These are phyloP conservation scores for Aurinia saxatilis DNA, from an alignment of 345 rosid species.

Conservation along the genomic window DNA sequence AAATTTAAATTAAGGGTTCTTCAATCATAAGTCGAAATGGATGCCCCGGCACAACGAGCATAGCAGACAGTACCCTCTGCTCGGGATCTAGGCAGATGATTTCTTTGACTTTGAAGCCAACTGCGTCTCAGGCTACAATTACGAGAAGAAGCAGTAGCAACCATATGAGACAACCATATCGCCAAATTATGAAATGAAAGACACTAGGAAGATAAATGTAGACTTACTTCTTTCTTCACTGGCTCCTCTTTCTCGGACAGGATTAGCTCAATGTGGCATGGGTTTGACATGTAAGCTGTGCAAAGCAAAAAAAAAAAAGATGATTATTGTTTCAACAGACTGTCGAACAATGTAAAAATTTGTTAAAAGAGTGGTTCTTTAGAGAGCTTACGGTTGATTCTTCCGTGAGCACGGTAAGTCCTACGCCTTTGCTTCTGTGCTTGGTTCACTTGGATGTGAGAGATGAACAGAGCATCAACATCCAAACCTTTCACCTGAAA, in stretches of 20 bases:
- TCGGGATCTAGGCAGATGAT: not conserved
- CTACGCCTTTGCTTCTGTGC: slow-evolving; percentile 73
- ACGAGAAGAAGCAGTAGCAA: not conserved
- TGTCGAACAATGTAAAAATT: too few species aligned
- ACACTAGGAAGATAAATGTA: not conserved
- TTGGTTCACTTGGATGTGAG: slow-evolving; percentile 78
- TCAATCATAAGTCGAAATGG: not conserved
- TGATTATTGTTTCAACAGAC: not conserved
- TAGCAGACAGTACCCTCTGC: not conserved
- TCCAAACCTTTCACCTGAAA: slow-evolving; percentile 70
- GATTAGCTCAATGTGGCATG: slow-evolving; percentile 62
- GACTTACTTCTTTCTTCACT: slow-evolving; percentile 55
- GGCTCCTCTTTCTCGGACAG: slow-evolving; percentile 68
- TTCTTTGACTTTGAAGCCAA: slow-evolving; percentile 1
- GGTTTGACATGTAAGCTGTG: slow-evolving; percentile 81
- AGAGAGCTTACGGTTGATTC: slow-evolving; percentile 58
- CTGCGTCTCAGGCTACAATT: not conserved
- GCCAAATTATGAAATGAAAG: not conserved
- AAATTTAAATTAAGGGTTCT: not conserved
- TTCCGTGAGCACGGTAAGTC: slow-evolving; percentile 73
- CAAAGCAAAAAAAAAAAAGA: not conserved
- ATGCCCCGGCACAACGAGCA: not conserved
- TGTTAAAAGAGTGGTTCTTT: not conserved
- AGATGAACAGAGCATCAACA: slow-evolving; percentile 53
- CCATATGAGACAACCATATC: not conserved